Evolutionary conservation across 176 grass and related monocot genomes (phyloP), one percentile per base, ranked within the genome.

Genomic region (Ampelocalamus luodianensis): DNA sequence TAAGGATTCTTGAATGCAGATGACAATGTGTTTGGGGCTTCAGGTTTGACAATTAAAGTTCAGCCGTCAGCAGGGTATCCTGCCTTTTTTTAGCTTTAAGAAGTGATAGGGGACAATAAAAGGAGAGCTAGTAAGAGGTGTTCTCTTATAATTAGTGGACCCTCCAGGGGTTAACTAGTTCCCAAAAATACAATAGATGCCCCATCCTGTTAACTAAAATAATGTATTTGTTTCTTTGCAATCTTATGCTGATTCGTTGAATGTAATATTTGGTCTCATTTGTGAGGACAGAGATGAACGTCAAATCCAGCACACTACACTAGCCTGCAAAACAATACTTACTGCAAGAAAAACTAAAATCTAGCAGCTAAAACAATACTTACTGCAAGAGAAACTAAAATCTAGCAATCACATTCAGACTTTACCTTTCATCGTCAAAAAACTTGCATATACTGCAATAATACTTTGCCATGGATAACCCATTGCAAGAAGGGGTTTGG

Each of bases 391-490:
- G 7, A 69, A 71, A 27, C 6, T 65, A 54, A 77, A 70, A 58
- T 68, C 20, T 38, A 66, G 27, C 32, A 67, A 39, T n/a, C 17
- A 65, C 10, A 58, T 23, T 63, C 38, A 44, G 6, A 4, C 3
- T 68, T 79, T 90, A 97, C 95, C 95, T 92, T 85, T 94, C 92
- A 69, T 97, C 95, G 10, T 97, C 95, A 78, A 97, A 97, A 86
- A 97, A 94, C 42, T 91, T 97, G 90, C 95, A 97, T 87, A 92
- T 90, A 68, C 76, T 93, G 72, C 95, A 97, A 74, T 93, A 93
- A 51, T 97, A 94, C 63, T 91, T 94, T 29, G 92, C 92, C 89
- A 97, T 97, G 26, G 92, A 91, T 56, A 93, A 76, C 58, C 81
- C 87, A 76, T 84, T 85, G 81, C 95, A 97, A 22, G 90, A 88